Evolutionary conservation across 768 basidiomycete species (phyloP), one percentile per base, ranked within the genome.

Genomic region (Tylopilus subfusipes): DNA sequence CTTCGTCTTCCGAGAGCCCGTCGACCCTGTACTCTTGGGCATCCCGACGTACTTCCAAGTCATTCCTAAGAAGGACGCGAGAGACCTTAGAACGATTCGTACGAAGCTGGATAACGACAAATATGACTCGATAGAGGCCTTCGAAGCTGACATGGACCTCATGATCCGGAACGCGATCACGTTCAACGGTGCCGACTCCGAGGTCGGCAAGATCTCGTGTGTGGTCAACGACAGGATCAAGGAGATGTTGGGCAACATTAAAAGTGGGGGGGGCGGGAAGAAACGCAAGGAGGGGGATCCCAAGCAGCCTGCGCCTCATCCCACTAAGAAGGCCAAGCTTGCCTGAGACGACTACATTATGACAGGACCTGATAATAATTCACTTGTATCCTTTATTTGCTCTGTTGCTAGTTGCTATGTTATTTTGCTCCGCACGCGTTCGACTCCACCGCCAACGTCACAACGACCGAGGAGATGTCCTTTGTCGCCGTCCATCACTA

Each of bases 41-140:
- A 91, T 98, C 48, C 96, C 95, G 8, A 83, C 85, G 10, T 98
- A 98, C 67, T 88, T 86, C 68, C 84, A 94, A 31, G 74, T 95
- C 52, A 90, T 98, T 59, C 85, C 88, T 5, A 80, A 77, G 57
- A 91, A 89, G 65, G 84, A 95, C 59, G 91, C 92, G 3, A 84
- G 96, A 42, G 96, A 98, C 71, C 74, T 98, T 51, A 73, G 77
- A 57, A 87, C 86, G 47, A 95, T 98, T 63, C 82, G 86, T 57
- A 78, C 78, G 63, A 93, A 88, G 68, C 76, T 98, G 54, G 89
- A 93, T 54, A 74, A 73, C 31, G 93, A 93, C 74, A 88, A 86
- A 69, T 95, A 95, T 68, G 84, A 87, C 30, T 80, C 83, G 3
- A 70, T 84, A 48, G 88, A 90, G 43, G 83, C 83, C 3, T 85